These are phyloP conservation scores for Coffea canephora DNA, from an alignment of 257 asterid genomes.

Conservation along the genomic window DNA sequence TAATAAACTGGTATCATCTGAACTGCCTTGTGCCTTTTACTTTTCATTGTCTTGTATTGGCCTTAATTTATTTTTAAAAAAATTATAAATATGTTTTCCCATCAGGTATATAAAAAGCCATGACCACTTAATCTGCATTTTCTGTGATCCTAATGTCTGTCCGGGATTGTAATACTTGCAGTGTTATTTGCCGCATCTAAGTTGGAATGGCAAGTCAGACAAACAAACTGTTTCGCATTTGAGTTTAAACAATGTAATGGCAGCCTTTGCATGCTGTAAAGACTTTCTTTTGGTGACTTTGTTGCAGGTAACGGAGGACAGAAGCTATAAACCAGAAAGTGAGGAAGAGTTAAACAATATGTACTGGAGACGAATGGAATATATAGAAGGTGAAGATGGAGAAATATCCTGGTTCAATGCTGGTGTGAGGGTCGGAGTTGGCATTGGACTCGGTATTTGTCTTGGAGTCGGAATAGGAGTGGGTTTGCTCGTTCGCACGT, in stretches of 20 bases:
- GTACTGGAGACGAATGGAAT: slow-evolving; percentile 39
- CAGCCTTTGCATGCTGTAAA: not conserved
- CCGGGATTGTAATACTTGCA: not conserved
- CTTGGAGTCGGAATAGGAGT: slow-evolving; percentile 69
- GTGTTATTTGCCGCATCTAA: not conserved
- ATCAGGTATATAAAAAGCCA: not conserved
- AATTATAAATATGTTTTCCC: not conserved
- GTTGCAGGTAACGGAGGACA: slow-evolving; percentile 33
- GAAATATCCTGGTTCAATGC: slow-evolving; percentile 77
- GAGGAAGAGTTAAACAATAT: slow-evolving; percentile 36
- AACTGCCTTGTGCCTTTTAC: not conserved
- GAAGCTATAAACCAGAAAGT: slow-evolving; percentile 30
- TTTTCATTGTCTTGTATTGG: not conserved
- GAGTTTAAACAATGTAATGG: not conserved
- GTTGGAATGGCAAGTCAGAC: not conserved
- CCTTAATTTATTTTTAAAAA: not conserved
- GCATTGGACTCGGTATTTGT: slow-evolving; percentile 69
- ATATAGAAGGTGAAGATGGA: slow-evolving; percentile 58
- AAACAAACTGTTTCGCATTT: not conserved
- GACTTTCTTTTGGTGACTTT: not conserved
- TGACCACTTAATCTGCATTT: not conserved
- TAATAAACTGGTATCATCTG: not conserved
- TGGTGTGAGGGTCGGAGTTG: slow-evolving; percentile 80
- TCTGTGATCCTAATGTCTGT: not conserved
- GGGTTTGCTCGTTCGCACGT: slow-evolving; percentile 61